Evolutionary conservation across 495 filamentous ascomycete species (phyloP).

Genomic region (Xylaria acuta): DNA sequence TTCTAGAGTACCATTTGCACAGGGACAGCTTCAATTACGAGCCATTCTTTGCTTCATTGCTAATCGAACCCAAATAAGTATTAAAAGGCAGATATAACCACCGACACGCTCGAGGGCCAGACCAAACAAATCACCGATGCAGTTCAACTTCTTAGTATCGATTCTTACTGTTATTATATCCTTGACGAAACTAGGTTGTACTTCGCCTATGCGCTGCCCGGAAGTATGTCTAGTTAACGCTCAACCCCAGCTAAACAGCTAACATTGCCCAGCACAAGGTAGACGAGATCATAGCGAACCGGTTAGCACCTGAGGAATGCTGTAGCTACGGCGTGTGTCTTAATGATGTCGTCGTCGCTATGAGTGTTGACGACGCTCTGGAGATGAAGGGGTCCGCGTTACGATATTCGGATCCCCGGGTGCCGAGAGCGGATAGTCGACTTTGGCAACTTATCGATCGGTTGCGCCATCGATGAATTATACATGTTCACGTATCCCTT

Average conservation of each 20-base stretch:
- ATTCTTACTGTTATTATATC: not conserved
- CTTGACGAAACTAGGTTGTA: not conserved
- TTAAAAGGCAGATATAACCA: not conserved
- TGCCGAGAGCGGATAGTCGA: not conserved
- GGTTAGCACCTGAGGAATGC: not conserved
- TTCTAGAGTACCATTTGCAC: not conserved
- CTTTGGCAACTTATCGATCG: not conserved
- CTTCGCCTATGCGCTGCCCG: not conserved
- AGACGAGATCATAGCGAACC: not conserved
- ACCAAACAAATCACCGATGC: not conserved
- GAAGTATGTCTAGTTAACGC: not conserved
- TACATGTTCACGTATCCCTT: not conserved
- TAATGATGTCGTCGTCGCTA: slow-evolving; percentile 3
- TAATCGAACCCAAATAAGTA: not conserved
- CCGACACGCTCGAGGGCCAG: not conserved
- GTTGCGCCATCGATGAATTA: not conserved
- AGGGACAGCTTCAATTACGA: not conserved
- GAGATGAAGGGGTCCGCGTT: not conserved
- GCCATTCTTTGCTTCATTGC: not conserved
- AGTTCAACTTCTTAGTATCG: slow-evolving; percentile 1
- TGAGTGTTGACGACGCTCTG: slow-evolving; percentile 2
- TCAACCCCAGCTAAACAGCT: not conserved
- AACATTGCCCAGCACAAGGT: not conserved
- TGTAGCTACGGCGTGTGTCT: slow-evolving; percentile 3
- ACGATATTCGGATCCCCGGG: not conserved